These are phyloP conservation scores for Vitis cinerea DNA, from an alignment of 164 flowering plant genomes.

Conservation along the genomic window DNA sequence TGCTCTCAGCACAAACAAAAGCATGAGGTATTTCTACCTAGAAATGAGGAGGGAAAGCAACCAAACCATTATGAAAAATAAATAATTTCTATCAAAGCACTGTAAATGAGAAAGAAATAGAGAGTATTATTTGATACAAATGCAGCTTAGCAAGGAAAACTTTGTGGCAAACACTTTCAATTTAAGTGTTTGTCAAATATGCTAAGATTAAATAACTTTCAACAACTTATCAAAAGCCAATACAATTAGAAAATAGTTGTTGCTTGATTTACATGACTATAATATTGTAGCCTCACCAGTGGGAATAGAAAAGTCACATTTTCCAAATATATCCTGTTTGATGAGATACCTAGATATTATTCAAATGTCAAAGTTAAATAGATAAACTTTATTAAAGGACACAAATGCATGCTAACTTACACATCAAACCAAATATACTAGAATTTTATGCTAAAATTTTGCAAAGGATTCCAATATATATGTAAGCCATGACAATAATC, in stretches of 20 bases:
- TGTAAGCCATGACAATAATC: no score
- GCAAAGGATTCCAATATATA: no score
- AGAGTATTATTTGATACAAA: background rate
- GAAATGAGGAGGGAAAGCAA: no score
- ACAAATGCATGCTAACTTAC: no score
- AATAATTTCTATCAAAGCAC: background rate
- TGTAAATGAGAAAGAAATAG: background rate
- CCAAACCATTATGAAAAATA: background rate
- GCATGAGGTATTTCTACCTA: conserved; percentile 98
- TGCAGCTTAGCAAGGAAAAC: background rate
- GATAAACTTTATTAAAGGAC: no score
- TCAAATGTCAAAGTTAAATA: no score
- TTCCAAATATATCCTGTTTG: conserved; percentile 40
- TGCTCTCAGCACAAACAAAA: conserved; percentile 97
- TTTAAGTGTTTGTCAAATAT: no score
- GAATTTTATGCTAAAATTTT: no score
- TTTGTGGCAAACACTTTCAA: background rate
- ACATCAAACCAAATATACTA: no score
- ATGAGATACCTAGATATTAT: no score
- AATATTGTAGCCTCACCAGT: conserved; percentile 50
- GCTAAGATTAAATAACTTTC: no score
- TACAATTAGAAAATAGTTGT: conserved; percentile 9
- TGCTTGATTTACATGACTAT: conserved; percentile 53
- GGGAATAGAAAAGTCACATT: conserved; percentile 56
- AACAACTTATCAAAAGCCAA: no score